Evolutionary conservation across 108 stramenopile species (phyloP).

Genomic region (Cylindrotheca closterium): DNA sequence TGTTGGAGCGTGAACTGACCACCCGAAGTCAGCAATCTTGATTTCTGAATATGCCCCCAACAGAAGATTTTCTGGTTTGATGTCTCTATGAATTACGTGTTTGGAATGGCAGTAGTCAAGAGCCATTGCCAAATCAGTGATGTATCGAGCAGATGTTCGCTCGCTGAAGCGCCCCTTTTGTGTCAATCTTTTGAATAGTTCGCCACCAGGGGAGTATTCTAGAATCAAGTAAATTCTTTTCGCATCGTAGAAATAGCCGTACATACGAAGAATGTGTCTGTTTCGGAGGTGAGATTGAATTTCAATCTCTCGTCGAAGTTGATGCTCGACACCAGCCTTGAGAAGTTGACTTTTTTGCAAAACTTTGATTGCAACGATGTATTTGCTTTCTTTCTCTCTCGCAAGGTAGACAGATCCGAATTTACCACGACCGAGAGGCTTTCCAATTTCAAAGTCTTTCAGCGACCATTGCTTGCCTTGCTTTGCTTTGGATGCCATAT

Average conservation of each 20-base stretch:
- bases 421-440: constrained; percentile 96
- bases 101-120: constrained; percentile 93
- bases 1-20: constrained; percentile 97
- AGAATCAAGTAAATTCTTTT: constrained; percentile 97
- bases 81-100: constrained; percentile 98
- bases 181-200: constrained; percentile 93
- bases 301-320: constrained; percentile 98
- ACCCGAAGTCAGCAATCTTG: constrained; percentile 99
- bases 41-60: constrained; percentile 91
- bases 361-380: constrained; percentile 99
- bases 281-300: constrained; percentile 97
- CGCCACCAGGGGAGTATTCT: constrained; percentile 95
- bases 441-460: constrained; percentile 98
- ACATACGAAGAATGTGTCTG: constrained; percentile 95
- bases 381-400: constrained; percentile 88
- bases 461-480: constrained; percentile 82
- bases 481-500: background rate
- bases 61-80: constrained; percentile 98
- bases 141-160: constrained; percentile 79
- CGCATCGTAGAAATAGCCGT: constrained; percentile 97
- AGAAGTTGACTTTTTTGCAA: constrained; percentile 95
- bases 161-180: constrained; percentile 85
- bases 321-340: constrained; percentile 96
- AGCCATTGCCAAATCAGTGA: constrained; percentile 87
- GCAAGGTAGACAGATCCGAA: constrained; percentile 98